Evolutionary conservation across 2,329 filamentous ascomycete species (phyloP), one percentile per base, ranked within the genome.

Genomic region (Cladosporium sp.): DNA sequence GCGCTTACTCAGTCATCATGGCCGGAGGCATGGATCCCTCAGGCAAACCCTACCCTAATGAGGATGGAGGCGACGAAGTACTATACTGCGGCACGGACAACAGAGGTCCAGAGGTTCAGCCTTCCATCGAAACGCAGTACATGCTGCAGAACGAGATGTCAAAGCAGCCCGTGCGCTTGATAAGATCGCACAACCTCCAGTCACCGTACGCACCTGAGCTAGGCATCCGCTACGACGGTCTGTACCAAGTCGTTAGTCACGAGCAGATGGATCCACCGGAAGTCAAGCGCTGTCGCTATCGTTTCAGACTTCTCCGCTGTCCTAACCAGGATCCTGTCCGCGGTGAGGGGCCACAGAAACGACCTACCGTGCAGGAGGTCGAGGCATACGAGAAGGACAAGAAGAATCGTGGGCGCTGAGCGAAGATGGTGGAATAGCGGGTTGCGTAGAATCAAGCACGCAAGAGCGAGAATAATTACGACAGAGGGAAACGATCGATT

Each of bases 211-310:
- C 73, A 0, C 80, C 80, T 0, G 52, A 60, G 1, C 54, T 65
- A 8, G 80, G 80, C 0, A 68, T 79, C n/a, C 65, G 80, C 2
- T 83, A 83, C 47, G 80, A 83, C 60, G 80, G 80, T 0, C 60
- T 83, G 0, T 84, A 83, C 54, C 59, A 66, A 5, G 72, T 82
- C 4, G 65, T 64, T 0, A 59, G 52, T 2, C 68, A 67, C 42
- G 61, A 73, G 52, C 47, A 70, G 0, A 30, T 74, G 1, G 70
- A 80, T 48, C 29, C 56, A 3, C 20, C 71, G 1, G 66, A 76
- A 32, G 37, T 57, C 3, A 57, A 61, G 11, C 71, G 67, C 15
- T 68, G 70, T 2, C 68, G 71, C 17, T 70, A 77, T 58, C 63
- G 68, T 1, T 83, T 83, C 62, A 65, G 63, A 7, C 62, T 83